phyloP scores from a whole-genome alignment of 169 alveolate genomes.

The Perkinsus chesapeaki region DNA sequence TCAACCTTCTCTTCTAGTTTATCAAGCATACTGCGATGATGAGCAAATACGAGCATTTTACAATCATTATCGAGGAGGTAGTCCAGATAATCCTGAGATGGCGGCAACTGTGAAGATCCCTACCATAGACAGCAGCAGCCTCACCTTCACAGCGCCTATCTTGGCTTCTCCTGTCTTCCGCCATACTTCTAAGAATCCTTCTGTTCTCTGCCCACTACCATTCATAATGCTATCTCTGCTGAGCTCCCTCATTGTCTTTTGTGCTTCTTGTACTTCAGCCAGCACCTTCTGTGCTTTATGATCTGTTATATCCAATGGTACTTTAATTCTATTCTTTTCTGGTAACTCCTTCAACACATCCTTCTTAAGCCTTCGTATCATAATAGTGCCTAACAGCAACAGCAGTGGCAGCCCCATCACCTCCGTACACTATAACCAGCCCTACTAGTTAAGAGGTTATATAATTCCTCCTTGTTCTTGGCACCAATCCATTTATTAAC shows the following conservation, averaged over 20 bases:
- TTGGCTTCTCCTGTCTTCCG: slow-evolving; percentile 89
- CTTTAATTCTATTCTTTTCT: slow-evolving; percentile 78
- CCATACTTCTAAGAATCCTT: slow-evolving; percentile 56
- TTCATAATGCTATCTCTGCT: background rate
- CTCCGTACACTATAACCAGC: background rate
- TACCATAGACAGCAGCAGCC: background rate
- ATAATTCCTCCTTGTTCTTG: slow-evolving; percentile 52
- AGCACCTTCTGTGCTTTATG: background rate
- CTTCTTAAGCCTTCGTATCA: slow-evolving; percentile 88
- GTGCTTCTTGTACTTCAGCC: background rate
- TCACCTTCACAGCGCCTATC: slow-evolving; percentile 59
- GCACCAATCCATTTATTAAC: slow-evolving; percentile 28
- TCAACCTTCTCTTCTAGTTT: slow-evolving; percentile 55
- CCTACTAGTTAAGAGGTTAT: slow-evolving; percentile 36
- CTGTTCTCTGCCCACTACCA: slow-evolving; percentile 29
- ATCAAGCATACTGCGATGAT: slow-evolving; percentile 83
- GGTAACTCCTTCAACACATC: slow-evolving; percentile 88
- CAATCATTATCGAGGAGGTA: slow-evolving; percentile 74
- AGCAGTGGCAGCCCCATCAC: background rate
- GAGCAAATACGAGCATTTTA: slow-evolving; percentile 90
- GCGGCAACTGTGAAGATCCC: background rate
- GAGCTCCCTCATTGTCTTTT: background rate
- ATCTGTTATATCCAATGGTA: slow-evolving; percentile 55
- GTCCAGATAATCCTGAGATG: slow-evolving; percentile 68
- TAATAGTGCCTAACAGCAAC: slow-evolving; percentile 62